These are phyloP conservation scores for Calonectria leucothoes DNA, from an alignment of 2,329 filamentous ascomycete species.

Conservation along the genomic window DNA sequence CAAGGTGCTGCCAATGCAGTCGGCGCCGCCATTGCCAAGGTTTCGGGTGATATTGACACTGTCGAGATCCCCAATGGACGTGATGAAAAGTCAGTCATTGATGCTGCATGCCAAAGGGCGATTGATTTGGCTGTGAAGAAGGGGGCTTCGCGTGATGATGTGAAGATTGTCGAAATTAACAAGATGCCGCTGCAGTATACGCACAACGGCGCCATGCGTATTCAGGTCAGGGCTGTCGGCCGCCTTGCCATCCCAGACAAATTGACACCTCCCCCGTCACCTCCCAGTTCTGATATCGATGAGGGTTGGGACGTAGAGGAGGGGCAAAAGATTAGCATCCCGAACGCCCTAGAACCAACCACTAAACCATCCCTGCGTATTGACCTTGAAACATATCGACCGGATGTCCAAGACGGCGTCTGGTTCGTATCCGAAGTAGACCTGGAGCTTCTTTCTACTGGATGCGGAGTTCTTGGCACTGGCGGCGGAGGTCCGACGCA, in stretches of 20 bases:
- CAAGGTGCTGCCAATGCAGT: constrained; percentile 70
- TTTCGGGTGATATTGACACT: constrained; percentile 63
- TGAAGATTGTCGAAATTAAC: constrained; percentile 59
- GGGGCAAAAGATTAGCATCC: constrained; percentile 41
- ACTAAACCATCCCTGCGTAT: constrained; percentile 46
- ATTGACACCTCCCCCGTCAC: constrained; percentile 37
- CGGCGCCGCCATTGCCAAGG: constrained; percentile 68
- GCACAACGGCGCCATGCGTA: constrained; percentile 48
- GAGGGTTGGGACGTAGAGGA: constrained; percentile 34
- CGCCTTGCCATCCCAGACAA: constrained; percentile 45
- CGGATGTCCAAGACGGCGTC: constrained; percentile 43
- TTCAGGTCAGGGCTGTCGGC: constrained; percentile 50
- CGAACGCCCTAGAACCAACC: constrained; percentile 43
- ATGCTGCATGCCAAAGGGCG: constrained; percentile 51
- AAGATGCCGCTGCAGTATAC: constrained; percentile 53
- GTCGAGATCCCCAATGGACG: constrained; percentile 59
- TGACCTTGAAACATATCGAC: constrained; percentile 45
- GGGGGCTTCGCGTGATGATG: constrained; percentile 45
- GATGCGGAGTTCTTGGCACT: constrained; percentile 51
- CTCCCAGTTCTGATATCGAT: constrained; percentile 11
- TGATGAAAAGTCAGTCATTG: constrained; percentile 51
- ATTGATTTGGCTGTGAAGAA: constrained; percentile 46
- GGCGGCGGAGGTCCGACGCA: constrained; percentile 52
- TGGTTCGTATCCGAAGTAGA: constrained; percentile 53
- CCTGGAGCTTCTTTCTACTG: constrained; percentile 49